Evolutionary conservation across 495 filamentous ascomycete genomes (phyloP), one percentile per base, ranked within the genome.

Genomic region (Staphylotrichum longicolle): DNA sequence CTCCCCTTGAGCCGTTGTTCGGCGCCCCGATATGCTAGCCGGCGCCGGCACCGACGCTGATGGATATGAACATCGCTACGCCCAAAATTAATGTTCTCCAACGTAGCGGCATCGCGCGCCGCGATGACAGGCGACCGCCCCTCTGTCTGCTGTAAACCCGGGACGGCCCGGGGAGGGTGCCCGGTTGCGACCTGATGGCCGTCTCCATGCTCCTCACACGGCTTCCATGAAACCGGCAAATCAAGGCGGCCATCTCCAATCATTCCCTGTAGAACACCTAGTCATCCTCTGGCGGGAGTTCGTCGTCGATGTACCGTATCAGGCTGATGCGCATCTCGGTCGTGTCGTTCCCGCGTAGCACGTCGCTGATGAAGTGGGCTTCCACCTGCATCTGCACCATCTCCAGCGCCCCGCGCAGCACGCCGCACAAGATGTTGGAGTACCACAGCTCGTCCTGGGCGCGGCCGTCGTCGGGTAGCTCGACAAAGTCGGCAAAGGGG

Each of bases 331-430:
- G 83, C 91, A 98, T 96, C 82, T 98, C 94, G 2, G 94, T 98
- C 20, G 88, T 91, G 72, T 98, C 94, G 67, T 97, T 92, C 1
- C 94, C 94, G 48, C 92, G 87, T 47, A 98, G 77, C 58, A 96
- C 84, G 72, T 98, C 94, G 75, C 91, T 97, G 69, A 96, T 88
- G 73, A 97, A 98, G 70, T 96, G 91, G 39, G 91, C 91, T 72
- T 98, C 94, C 27, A 98, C 90, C 78, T 98, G 94, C 92, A 98
- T 96, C 82, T 97, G 94, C 40, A 98, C 95, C 94, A 98, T 98
- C 79, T 98, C 94, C 59, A 98, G 74, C 6, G 94, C 86, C 5
- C 94, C 94, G 66, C 93, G 80, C 47, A 98, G 77, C 33, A 98
- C 88, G 44, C 94, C 94, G 66, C 95, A 98, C 20, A 98, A 82